phyloP scores from a whole-genome alignment of 306 rosid species.

The Prunus fruticosa region DNA sequence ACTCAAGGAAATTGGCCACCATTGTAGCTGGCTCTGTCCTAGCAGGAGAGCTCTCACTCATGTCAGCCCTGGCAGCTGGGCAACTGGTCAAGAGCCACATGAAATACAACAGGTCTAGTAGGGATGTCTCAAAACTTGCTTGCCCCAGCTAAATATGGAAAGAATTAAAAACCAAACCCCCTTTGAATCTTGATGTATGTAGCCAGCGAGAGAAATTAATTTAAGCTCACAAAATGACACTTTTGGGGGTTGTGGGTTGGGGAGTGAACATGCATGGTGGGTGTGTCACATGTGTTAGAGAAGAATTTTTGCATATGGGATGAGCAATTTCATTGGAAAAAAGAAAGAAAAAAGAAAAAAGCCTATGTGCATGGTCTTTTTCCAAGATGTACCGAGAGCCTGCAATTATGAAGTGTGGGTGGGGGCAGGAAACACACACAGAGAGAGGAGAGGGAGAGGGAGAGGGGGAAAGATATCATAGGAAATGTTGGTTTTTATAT shows the following conservation, averaged over 20 bases:
- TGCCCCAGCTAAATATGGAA: neutral
- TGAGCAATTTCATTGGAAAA: no score
- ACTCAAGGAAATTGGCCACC: conserved; percentile 22
- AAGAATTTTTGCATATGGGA: neutral
- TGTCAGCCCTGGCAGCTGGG: conserved; percentile 28
- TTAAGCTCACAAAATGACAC: neutral
- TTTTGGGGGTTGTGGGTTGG: neutral
- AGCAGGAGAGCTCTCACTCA: conserved; percentile 23
- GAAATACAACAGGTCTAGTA: conserved; percentile 27
- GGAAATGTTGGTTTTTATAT: no score
- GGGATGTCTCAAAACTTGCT: conserved; percentile 4
- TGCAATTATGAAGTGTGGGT: no score
- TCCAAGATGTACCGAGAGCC: no score
- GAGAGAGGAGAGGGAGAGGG: neutral
- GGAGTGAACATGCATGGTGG: neutral
- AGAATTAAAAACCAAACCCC: neutral
- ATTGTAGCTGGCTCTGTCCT: conserved; percentile 23
- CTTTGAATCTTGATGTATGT: neutral
- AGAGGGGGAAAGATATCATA: no score
- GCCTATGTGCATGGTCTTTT: no score
- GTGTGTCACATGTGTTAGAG: neutral
- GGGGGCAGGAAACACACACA: no score
- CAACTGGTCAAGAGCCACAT: conserved; percentile 30
- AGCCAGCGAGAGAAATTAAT: neutral
- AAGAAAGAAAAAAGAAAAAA: neutral